Percentiles rank a stretch among this genome's conserved stretches.
phyloP scores from a whole-genome alignment of 1,139 yeast genomes.

The Pichia inconspicua region DNA sequence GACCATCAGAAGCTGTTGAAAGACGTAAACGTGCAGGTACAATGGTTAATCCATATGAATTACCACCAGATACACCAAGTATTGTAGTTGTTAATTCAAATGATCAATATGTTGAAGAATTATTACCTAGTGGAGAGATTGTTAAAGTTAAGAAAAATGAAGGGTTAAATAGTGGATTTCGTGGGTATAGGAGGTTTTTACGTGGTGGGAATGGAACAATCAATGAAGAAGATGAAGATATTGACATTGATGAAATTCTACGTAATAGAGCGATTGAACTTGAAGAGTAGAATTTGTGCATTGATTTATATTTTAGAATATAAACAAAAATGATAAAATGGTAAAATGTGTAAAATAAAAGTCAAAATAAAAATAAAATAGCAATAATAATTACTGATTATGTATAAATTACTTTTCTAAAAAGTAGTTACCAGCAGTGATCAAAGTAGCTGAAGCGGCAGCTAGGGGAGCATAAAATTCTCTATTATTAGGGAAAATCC shows the following conservation, averaged over 20 bases:
- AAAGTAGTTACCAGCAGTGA: not conserved
- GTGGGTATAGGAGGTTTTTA: constrained; percentile 19
- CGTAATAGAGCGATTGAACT: constrained; percentile 34
- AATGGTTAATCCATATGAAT: constrained; percentile 36
- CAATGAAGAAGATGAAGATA: constrained; percentile 31
- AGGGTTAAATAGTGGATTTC: constrained; percentile 12
- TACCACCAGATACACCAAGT: constrained; percentile 47
- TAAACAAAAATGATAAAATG: not conserved
- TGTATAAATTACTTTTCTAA: not conserved
- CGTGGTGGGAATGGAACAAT: not conserved
- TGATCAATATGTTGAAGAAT: constrained; percentile 39
- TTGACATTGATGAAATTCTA: constrained; percentile 53
- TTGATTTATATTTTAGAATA: no score
- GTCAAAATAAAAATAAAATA: no score
- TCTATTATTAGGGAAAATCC: not conserved
- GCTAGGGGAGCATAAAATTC: not conserved
- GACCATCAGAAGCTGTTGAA: constrained; percentile 26
- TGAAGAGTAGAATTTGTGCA: not conserved
- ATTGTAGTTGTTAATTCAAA: constrained; percentile 26
- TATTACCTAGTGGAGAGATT: constrained; percentile 64
- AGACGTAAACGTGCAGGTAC: constrained; percentile 47
- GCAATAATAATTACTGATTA: no score
- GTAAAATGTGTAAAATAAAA: no score
- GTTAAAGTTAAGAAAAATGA: constrained; percentile 35
- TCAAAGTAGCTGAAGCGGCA: not conserved